A percentile compares a stretch with the other conserved stretches of the same genome.
These are phyloP conservation scores for Scheffersomyces parashehatae DNA, from an alignment of 1,139 yeast species.

Conservation along the genomic window DNA sequence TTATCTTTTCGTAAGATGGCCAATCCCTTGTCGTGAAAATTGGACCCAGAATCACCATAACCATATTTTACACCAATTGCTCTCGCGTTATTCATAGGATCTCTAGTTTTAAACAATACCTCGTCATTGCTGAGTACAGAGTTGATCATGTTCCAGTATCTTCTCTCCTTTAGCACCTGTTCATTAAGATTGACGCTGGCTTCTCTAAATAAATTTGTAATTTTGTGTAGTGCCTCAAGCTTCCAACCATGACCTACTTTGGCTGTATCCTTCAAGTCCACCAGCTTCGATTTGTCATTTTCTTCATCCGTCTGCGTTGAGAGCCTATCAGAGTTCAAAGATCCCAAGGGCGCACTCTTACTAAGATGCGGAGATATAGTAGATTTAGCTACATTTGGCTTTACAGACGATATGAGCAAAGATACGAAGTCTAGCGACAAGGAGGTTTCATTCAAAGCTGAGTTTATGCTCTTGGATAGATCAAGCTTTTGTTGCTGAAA, in stretches of 20 bases:
- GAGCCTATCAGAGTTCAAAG: conserved; percentile 69
- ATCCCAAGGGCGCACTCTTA: conserved; percentile 76
- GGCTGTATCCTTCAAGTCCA: conserved; percentile 27
- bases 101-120: conserved; percentile 68
- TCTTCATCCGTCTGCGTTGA: conserved; percentile 23
- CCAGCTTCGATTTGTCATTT: conserved; percentile 11
- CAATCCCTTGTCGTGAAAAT: conserved; percentile 64
- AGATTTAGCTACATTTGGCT: conserved; percentile 82
- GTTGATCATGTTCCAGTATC: conserved; percentile 70
- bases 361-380: conserved; percentile 89
- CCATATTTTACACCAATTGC: conserved; percentile 84
- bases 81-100: conserved; percentile 45
- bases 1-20: conserved; percentile 57
- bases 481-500: conserved; percentile 59
- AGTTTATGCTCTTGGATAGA: conserved; percentile 54
- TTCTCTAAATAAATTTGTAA: conserved; percentile 51
- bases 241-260: conserved; percentile 85
- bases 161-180: conserved; percentile 63
- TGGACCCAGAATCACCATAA: conserved; percentile 87
- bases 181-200: conserved; percentile 53
- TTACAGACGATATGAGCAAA: conserved; percentile 71
- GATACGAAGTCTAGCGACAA: conserved; percentile 86
- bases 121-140: conserved; percentile 60
- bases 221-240: conserved; percentile 60
- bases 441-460: conserved; percentile 87